Conservation (phyloP, 176 grass and related monocot species). For the Aechmea fasciata region DNA sequence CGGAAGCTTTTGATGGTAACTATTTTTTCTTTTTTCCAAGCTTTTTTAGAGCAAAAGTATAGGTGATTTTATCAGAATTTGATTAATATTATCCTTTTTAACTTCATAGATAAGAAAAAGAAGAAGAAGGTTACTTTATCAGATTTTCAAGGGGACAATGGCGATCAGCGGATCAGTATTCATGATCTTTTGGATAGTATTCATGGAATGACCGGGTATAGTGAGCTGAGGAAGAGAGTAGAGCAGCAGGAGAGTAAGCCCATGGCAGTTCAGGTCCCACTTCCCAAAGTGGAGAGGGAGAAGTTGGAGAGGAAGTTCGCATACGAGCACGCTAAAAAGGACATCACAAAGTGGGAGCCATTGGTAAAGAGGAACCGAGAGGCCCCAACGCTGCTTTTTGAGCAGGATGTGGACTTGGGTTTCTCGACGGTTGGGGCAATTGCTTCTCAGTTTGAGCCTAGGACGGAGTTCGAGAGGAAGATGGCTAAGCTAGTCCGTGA, state of each 20-base stretch:
- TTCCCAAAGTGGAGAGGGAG: constrained; percentile 55
- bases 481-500: constrained; percentile 43
- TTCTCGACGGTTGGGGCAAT: constrained; percentile 62
- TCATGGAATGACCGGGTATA: constrained; percentile 65
- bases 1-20: constrained; percentile 71
- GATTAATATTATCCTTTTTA: neutral
- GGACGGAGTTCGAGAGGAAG: constrained; percentile 66
- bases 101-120: constrained; percentile 43
- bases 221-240: constrained; percentile 67
- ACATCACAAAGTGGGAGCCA: constrained; percentile 60
- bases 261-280: constrained; percentile 41
- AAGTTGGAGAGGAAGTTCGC: constrained; percentile 45
- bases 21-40: neutral
- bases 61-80: neutral
- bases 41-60: neutral
- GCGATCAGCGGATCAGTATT: constrained; percentile 41
- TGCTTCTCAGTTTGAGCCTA: constrained; percentile 66
- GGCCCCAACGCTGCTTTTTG: constrained; percentile 64
- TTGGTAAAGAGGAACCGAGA: constrained; percentile 57
- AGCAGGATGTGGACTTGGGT: constrained; percentile 65
- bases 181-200: constrained; percentile 74
- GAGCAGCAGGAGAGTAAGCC: constrained; percentile 49
- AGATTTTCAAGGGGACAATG: constrained; percentile 35
- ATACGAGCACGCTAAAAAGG: constrained; percentile 29
- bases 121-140: constrained; percentile 33